These are phyloP conservation scores for Phlegmacium glaucopus DNA, from an alignment of 768 basidiomycete genomes.

Conservation along the genomic window DNA sequence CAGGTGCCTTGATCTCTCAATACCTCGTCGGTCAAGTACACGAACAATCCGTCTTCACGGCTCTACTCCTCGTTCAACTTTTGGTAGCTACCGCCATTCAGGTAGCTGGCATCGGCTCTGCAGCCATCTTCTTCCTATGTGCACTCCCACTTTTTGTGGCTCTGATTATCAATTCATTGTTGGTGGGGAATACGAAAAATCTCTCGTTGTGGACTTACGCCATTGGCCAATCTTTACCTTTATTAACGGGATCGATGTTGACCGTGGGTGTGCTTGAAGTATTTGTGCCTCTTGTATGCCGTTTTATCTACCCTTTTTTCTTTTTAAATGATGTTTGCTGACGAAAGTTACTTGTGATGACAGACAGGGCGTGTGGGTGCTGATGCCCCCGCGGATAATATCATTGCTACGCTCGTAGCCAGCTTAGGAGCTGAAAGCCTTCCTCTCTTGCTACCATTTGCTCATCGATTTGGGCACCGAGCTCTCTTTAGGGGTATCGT, in stretches of 20 bases:
- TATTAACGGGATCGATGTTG: constrained; percentile 57
- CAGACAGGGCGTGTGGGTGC: constrained; percentile 82
- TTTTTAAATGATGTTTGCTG: constrained; percentile 1
- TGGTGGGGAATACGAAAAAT: constrained; percentile 24
- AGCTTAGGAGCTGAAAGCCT: constrained; percentile 51
- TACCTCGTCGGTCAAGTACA: constrained; percentile 45
- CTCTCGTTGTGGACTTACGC: constrained; percentile 63
- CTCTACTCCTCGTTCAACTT: constrained; percentile 59
- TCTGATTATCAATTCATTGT: constrained; percentile 47
- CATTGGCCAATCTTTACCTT: constrained; percentile 51
- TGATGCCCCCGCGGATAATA: constrained; percentile 83
- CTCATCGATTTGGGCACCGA: constrained; percentile 60
- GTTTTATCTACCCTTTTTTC: neutral
- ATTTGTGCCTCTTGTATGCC: constrained; percentile 80
- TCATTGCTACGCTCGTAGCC: constrained; percentile 78
- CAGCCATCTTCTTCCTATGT: constrained; percentile 68
- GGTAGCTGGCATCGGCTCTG: constrained; percentile 66
- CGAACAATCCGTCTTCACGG: constrained; percentile 62
- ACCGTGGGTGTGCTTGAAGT: constrained; percentile 69
- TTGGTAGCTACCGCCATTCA: constrained; percentile 58
- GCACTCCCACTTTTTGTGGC: constrained; percentile 54
- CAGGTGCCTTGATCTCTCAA: constrained; percentile 66
- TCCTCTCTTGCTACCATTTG: constrained; percentile 66
- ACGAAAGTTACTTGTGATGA: neutral
- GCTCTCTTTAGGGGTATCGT: constrained; percentile 38